A percentile compares a stretch with the other conserved stretches of the same genome.
phyloP scores from a whole-genome alignment of 202 grass and related monocot genomes.

The Dendrocalamus latiflorus region DNA sequence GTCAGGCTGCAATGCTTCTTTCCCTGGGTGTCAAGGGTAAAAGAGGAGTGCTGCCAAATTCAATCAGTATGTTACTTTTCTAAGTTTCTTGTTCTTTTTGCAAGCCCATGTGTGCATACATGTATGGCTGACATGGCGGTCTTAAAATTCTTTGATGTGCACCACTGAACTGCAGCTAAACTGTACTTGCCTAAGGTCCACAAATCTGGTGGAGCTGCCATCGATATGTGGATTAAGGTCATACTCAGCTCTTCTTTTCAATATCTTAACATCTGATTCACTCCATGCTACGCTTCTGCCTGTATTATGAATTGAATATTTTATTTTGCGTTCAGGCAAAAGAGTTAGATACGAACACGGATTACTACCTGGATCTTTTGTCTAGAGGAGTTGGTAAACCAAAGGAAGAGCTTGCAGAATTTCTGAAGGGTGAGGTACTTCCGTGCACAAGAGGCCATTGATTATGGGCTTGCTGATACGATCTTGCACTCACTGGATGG shows the following conservation, averaged over 20 bases:
- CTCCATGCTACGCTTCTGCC: not conserved
- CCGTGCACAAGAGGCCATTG: conserved; percentile 66
- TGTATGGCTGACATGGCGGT: no score
- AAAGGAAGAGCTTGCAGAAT: conserved; percentile 73
- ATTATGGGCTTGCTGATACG: conserved; percentile 79
- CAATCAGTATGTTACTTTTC: no score
- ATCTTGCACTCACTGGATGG: conserved; percentile 60
- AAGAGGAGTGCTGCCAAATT: no score
- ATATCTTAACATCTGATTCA: not conserved
- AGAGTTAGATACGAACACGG: conserved; percentile 76
- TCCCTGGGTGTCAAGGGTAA: no score
- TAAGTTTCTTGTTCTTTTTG: no score
- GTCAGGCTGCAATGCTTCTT: no score
- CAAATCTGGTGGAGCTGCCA: conserved; percentile 78
- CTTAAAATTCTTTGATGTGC: no score
- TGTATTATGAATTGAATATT: not conserved
- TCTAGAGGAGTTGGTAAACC: conserved; percentile 65
- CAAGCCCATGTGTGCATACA: no score
- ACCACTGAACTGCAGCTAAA: conserved; percentile 58
- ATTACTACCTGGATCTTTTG: conserved; percentile 60
- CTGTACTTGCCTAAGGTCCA: conserved; percentile 75
- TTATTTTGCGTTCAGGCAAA: conserved; percentile 52
- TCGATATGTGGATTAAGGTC: conserved; percentile 96
- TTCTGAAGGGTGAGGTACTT: conserved; percentile 65
- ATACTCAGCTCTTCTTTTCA: not conserved